phyloP scores from a whole-genome alignment of 176 grass and related monocot genomes.

The Tillandsia leiboldiana region DNA sequence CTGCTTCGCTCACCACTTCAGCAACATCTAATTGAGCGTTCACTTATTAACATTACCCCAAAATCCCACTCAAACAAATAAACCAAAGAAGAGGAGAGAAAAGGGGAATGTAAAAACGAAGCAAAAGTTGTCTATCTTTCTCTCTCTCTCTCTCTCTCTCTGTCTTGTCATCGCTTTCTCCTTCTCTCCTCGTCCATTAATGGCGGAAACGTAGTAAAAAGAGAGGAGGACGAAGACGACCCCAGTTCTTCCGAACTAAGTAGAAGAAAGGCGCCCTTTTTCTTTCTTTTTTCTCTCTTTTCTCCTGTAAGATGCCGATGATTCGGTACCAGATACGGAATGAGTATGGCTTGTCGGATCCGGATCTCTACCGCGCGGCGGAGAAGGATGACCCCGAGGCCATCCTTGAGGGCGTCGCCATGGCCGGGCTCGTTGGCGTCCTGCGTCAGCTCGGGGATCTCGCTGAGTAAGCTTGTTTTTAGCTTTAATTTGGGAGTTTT shows the following conservation, averaged over 20 bases:
- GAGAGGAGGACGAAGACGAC: neutral
- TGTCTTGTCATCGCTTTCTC: neutral
- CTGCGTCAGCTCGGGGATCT: constrained; percentile 96
- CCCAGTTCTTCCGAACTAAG: neutral
- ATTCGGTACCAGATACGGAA: constrained; percentile 86
- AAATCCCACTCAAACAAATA: constrained; percentile 14
- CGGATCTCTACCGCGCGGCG: constrained; percentile 42
- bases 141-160: neutral
- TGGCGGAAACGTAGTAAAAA: constrained; percentile 11
- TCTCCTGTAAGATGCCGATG: constrained; percentile 36
- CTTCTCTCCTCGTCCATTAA: constrained; percentile 1
- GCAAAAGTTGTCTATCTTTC: no score
- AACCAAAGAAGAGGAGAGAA: neutral
- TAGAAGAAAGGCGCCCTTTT: neutral
- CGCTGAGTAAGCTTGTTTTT: constrained; percentile 47
- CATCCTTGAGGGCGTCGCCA: constrained; percentile 93
- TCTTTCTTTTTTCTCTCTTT: no score
- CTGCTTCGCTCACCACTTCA: neutral
- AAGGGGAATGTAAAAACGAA: neutral
- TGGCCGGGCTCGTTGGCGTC: constrained; percentile 83
- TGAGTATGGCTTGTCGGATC: constrained; percentile 75
- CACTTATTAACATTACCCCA: constrained; percentile 29
- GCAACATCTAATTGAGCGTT: neutral
- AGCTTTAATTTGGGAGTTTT: neutral
- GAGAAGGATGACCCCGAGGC: constrained; percentile 88